These are phyloP conservation scores for Cornus kousa DNA, from an alignment of 148 eudicot species.

Conservation along the genomic window DNA sequence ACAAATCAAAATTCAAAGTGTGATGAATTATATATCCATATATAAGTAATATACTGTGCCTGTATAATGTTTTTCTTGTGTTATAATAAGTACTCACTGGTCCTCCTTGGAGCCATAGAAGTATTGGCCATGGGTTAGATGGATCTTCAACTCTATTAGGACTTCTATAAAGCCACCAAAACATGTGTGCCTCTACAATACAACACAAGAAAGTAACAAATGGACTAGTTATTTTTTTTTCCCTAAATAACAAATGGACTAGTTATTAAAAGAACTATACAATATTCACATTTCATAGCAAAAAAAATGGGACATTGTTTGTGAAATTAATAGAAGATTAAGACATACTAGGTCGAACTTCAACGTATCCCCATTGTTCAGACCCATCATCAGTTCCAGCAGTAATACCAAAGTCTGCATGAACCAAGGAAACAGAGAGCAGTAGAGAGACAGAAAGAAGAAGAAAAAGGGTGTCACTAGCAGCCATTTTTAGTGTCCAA, in stretches of 20 bases:
- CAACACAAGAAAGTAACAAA: not conserved
- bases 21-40: not conserved
- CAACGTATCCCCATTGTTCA: constrained; percentile 19
- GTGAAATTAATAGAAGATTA: not conserved
- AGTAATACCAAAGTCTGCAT: not conserved
- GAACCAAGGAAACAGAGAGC: not conserved
- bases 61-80: not conserved
- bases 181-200: constrained; percentile 18
- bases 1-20: not conserved
- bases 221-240: too few relatives aligned
- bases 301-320: too few relatives aligned
- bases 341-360: constrained; percentile 18
- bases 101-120: constrained; percentile 27
- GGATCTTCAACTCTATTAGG: constrained; percentile 16
- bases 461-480: not conserved
- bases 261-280: too few relatives aligned
- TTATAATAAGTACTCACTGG: constrained; percentile 7
- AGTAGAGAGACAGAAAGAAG: not conserved
- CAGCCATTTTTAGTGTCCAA: not conserved
- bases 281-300: too few relatives aligned
- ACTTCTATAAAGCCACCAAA: constrained; percentile 21
- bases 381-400: constrained; percentile 14
- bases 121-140: constrained; percentile 17
- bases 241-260: too few relatives aligned
- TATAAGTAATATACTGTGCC: too few relatives aligned